Evolutionary conservation across 1,284 basidiomycete genomes (phyloP), one percentile per base, ranked within the genome.

Genomic region (Quambalaria eucalypti): DNA sequence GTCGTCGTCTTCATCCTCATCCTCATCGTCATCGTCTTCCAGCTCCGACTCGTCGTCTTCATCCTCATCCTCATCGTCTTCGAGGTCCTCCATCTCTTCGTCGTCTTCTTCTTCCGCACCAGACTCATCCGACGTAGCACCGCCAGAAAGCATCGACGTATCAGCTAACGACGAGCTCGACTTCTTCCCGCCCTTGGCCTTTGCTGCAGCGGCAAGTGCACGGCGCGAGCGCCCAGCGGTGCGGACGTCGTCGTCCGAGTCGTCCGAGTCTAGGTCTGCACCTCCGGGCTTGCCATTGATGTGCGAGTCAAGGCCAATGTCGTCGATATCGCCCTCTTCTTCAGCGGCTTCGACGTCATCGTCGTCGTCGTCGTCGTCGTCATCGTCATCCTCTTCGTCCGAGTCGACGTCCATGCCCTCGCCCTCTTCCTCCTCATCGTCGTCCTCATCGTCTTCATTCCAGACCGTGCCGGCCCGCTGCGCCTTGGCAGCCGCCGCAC

Each of bases 311-410:
- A 46, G 42, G 25, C 42, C 42, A 26, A 46, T 26, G 6, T 46
- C 42, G 7, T 46, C 42, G 7, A 23, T 21, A 26, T 46, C 51
- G 39, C 50, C 55, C 29, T 54, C 46, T 9, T 33, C 30, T 2
- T 46, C 55, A 19, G 12, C 55, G 14, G 21, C 42, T 21, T 44
- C 54, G 21, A 26, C 51, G 25, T 28, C 39, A 7, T 77, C 83
- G 50, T 79, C 82, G 64, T 84, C 81, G 65, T 78, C 69, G 65
- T 79, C 79, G 55, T 85, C 82, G 78, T 85, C 84, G 44, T 80
- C 81, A 49, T 82, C 82, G 5, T 46, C 42, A 21, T 40, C 83
- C 2, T 48, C 42, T 23, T 21, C 28, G 23, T 55, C 53, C n/a
- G 28, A 33, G 29, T 28, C 33, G 19, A 39, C 46, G 28, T 52